Percentiles rank a stretch among this genome's conserved stretches.
phyloP scores from a whole-genome alignment of 2,329 filamentous ascomycete genomes.

The Talaromyces verruculosus region DNA sequence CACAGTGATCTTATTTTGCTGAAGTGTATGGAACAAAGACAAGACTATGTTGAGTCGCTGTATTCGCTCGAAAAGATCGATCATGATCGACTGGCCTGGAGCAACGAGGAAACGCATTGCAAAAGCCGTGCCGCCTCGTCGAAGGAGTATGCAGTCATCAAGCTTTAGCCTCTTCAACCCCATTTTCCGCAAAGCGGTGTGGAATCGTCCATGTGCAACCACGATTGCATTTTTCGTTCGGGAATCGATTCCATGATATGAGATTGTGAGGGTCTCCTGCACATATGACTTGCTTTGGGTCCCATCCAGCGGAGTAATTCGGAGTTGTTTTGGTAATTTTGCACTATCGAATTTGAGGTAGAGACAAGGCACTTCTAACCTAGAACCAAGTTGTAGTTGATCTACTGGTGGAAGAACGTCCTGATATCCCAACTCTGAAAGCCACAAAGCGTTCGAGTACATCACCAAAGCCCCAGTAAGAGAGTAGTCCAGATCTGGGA shows the following conservation, averaged over 20 bases:
- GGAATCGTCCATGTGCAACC: constrained; percentile 39
- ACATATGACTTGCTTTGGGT: constrained; percentile 32
- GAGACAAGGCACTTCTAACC: constrained; percentile 38
- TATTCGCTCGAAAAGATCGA: constrained; percentile 37
- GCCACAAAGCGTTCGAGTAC: constrained; percentile 38
- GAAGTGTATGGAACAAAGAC: constrained; percentile 37
- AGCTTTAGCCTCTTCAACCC: constrained; percentile 29
- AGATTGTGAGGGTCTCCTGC: constrained; percentile 38
- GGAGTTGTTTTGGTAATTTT: constrained; percentile 34
- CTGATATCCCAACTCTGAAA: constrained; percentile 32
- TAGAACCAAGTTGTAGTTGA: constrained; percentile 33
- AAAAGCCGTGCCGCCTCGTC: constrained; percentile 36
- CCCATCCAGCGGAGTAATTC: constrained; percentile 30
- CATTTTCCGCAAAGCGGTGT: constrained; percentile 30
- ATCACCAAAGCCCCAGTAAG: constrained; percentile 41
- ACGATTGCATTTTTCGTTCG: constrained; percentile 35
- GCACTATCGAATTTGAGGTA: constrained; percentile 35
- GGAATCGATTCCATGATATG: constrained; percentile 41
- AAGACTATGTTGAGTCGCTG: constrained; percentile 42
- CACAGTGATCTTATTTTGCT: constrained; percentile 34
- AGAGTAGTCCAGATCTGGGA: constrained; percentile 37
- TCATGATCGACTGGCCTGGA: constrained; percentile 37
- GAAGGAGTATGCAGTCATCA: constrained; percentile 36
- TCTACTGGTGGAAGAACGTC: constrained; percentile 33
- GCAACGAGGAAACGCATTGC: constrained; percentile 40